These are phyloP conservation scores for Stylosanthes scabra DNA, from an alignment of 331 rosid species.

Conservation along the genomic window DNA sequence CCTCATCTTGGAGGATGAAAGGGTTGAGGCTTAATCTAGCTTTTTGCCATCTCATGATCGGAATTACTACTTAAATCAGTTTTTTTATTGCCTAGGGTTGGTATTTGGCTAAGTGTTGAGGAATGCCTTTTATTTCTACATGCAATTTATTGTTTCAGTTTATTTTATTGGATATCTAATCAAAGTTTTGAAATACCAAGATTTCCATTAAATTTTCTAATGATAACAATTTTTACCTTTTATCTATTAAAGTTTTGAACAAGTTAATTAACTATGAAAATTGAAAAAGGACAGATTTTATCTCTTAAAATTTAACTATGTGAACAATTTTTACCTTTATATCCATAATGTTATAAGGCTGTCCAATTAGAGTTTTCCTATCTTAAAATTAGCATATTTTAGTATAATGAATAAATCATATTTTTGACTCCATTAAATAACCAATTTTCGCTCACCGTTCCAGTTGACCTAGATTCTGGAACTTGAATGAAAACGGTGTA, in stretches of 20 bases:
- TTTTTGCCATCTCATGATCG: slow-evolving; percentile 13
- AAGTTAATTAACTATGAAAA: too few species aligned
- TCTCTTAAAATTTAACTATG: too few species aligned
- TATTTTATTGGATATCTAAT: slow-evolving; percentile 27
- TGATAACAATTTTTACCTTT: too few species aligned
- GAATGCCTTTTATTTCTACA: background rate
- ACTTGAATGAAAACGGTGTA: background rate
- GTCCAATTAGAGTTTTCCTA: too few species aligned
- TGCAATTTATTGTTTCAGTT: slow-evolving; percentile 14
- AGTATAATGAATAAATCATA: background rate
- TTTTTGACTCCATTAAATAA: background rate
- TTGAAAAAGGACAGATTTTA: too few species aligned
- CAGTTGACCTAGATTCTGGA: background rate
- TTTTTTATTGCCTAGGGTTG: slow-evolving; percentile 21
- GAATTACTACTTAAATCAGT: slow-evolving; percentile 24
- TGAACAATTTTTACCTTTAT: too few species aligned
- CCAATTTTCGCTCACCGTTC: background rate
- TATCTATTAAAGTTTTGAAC: slow-evolving; percentile 3
- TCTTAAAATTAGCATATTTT: background rate
- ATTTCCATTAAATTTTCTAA: background rate
- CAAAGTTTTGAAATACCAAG: slow-evolving; percentile 19
- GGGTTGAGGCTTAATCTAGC: slow-evolving; percentile 36
- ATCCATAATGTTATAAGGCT: too few species aligned
- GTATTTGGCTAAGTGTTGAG: background rate
- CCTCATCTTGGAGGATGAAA: slow-evolving; percentile 41